phyloP scores from a whole-genome alignment of 352 stramenopile species.

The Phytophthora pinifolia region DNA sequence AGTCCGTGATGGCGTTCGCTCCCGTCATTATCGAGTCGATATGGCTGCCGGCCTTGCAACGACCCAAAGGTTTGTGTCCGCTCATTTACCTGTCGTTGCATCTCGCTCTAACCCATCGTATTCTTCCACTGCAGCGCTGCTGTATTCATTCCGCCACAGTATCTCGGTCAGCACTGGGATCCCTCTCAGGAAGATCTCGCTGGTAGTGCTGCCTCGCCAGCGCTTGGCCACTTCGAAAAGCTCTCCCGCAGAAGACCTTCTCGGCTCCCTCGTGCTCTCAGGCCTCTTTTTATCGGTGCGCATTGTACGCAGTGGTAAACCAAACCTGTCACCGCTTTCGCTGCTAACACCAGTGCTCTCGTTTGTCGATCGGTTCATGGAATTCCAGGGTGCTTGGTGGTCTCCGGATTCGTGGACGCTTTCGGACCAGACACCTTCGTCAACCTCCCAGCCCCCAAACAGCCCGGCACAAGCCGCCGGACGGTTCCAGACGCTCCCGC shows the following conservation, averaged over 20 bases:
- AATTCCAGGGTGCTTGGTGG: conserved; percentile 42
- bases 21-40: conserved; percentile 22
- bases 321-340: background rate
- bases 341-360: background rate
- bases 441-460: background rate
- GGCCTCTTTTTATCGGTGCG: conserved; percentile 52
- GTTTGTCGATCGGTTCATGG: conserved; percentile 3
- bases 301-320: background rate
- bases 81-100: background rate
- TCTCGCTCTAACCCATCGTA: background rate
- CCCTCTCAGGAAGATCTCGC: conserved; percentile 24
- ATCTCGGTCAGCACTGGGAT: conserved; percentile 24
- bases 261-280: conserved; percentile 37
- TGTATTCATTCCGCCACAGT: conserved; percentile 39
- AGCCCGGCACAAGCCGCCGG: background rate
- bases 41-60: conserved; percentile 43
- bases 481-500: conserved; percentile 27
- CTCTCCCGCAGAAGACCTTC: conserved; percentile 6
- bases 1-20: conserved; percentile 14
- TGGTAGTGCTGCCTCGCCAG: conserved; percentile 21
- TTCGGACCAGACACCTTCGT: conserved; percentile 3
- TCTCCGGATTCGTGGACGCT: conserved; percentile 22
- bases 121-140: conserved; percentile 23
- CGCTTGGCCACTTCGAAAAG: background rate
- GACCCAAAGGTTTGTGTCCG: conserved; percentile 40